phyloP scores from a whole-genome alignment of 768 basidiomycete species.

The Mycena galericulata region DNA sequence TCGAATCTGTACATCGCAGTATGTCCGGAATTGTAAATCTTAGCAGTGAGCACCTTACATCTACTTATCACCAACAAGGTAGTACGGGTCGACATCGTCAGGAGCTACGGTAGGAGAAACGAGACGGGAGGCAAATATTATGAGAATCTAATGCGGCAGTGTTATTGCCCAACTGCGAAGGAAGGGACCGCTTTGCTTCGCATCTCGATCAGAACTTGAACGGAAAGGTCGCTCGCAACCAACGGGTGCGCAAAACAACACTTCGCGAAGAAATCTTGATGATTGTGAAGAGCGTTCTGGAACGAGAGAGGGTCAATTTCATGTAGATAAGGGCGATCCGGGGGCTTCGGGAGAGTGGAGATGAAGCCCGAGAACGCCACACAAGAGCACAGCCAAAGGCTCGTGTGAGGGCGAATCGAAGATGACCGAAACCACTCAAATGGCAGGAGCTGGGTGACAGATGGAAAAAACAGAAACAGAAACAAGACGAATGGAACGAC shows the following conservation, averaged over 20 bases:
- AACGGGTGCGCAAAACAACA: too few species aligned
- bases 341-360: constrained; percentile 4
- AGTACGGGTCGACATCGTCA: too few species aligned
- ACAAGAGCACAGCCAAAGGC: constrained; percentile 17
- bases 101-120: too few species aligned
- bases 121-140: too few species aligned
- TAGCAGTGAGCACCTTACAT: too few species aligned
- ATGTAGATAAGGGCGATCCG: constrained; percentile 5
- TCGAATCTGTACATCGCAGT: too few species aligned
- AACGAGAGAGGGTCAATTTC: constrained; percentile 14
- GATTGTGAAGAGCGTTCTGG: constrained; percentile 1
- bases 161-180: neutral
- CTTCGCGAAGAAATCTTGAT: constrained; percentile 55
- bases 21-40: too few species aligned
- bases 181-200: neutral
- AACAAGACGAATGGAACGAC: neutral
- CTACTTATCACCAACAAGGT: too few species aligned
- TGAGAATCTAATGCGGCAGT: too few species aligned
- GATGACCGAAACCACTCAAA: constrained; percentile 11
- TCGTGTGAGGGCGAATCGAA: constrained; percentile 16
- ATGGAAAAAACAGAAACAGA: too few species aligned
- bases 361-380: constrained; percentile 19
- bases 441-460: constrained; percentile 13
- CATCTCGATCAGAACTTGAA: neutral
- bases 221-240: too few species aligned